Base-by-base conservation (phyloP, 768 basidiomycete species). In the Tylopilus sp. region DNA sequence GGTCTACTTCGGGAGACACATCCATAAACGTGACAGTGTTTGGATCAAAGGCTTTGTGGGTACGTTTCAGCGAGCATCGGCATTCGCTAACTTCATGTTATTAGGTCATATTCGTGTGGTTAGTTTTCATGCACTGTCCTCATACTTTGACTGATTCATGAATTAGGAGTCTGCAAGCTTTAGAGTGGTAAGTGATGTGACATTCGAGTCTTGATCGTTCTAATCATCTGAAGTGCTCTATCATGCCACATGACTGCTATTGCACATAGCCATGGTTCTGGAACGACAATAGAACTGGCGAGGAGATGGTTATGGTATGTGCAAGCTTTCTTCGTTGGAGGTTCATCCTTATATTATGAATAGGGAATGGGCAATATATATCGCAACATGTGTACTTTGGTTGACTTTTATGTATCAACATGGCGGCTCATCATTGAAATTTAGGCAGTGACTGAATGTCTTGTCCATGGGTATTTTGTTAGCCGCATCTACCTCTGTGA, bases 391-490 rank as follows among this genome's bases (percentile, higher is more conserved):
- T 55, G 64, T 67, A 57, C 51, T 30, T 26, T 8, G 1, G 17
- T 20, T 33, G 26, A 43, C n/a, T 33, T 39, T 2, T 25, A 8
- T 9, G 4, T 41, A 26, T 23, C 5, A 17, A n/a, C 38, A 1
- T 6, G 21, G 2, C 44, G 1, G 8, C 57, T 67, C 2, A 67
- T 8, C 8, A 44, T 0, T 17, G 12, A 12, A 23, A 8, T 33
- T 6, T 40, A 67, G 64, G 45, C 13, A 25, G 15, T 12, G 6
- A 60, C 62, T 43, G 60, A 31, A 21, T 62, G 54, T 47, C 51
- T 66, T 50, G 57, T 67, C 13, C 64, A 66, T 46, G 53, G 41
- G 30, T 56, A 50, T 28, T 67, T 66, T 15, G 54, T 60, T 9
- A 59, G 50, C 46, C 57, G 60, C 4, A 56, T 66, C 33, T 58